Evolutionary conservation across 2,329 filamentous ascomycete genomes (phyloP).

Genomic region (Dactylonectria estremocensis): DNA sequence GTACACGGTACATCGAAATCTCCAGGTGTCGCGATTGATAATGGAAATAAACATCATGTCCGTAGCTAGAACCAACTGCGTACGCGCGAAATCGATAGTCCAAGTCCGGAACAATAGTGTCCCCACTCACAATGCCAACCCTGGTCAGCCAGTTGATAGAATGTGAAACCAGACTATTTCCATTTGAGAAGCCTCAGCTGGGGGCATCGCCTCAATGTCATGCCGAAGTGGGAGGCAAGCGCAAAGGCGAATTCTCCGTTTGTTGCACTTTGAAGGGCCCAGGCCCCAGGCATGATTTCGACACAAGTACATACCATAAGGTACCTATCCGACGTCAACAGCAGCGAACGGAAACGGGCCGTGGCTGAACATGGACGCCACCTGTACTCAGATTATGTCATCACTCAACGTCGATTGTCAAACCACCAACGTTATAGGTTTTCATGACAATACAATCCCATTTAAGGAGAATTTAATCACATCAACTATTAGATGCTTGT

Average conservation of each 20-base stretch:
- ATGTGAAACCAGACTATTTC: slow-evolving; percentile 29
- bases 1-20: neutral
- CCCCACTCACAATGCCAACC: neutral
- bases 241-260: neutral
- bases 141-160: neutral
- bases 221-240: neutral
- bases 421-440: neutral
- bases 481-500: no score
- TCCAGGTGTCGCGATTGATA: neutral
- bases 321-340: no score
- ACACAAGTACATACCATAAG: neutral
- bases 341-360: no score
- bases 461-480: no score
- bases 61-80: neutral
- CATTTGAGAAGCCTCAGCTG: slow-evolving; percentile 13
- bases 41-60: neutral
- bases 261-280: neutral
- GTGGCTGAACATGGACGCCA: neutral
- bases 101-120: neutral
- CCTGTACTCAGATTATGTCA: neutral
- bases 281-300: neutral
- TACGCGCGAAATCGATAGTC: neutral
- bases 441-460: no score
- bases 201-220: neutral
- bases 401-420: neutral